Percentiles rank a stretch among this genome's conserved stretches.
Conservation (phyloP, 2,329 filamentous ascomycete genomes). For the Aspergillus oerlinghausenensis region DNA sequence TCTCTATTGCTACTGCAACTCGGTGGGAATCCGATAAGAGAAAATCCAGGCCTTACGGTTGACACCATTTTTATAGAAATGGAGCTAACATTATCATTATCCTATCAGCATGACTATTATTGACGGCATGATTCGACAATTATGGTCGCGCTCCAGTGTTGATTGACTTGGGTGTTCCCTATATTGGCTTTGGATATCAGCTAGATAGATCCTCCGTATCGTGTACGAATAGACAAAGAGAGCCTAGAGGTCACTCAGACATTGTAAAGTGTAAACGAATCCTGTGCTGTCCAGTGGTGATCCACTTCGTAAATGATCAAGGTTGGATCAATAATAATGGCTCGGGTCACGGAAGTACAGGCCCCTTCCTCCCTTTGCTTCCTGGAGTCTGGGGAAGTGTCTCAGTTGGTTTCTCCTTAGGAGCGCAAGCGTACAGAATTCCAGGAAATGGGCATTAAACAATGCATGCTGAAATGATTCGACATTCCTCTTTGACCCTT, state of each 20-base stretch:
- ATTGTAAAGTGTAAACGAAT: neutral
- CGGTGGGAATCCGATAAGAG: conserved; percentile 14
- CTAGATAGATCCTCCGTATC: neutral
- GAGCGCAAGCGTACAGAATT: neutral
- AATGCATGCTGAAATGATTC: too few species aligned
- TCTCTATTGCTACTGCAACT: conserved; percentile 4
- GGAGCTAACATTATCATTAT: neutral
- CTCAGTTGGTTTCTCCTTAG: too few species aligned
- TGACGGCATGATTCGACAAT: neutral
- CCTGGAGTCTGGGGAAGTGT: neutral
- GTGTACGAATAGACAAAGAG: neutral
- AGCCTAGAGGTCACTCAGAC: neutral
- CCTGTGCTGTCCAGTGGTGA: neutral
- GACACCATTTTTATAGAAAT: neutral
- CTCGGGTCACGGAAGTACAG: neutral
- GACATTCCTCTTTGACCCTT: neutral
- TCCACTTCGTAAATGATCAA: neutral
- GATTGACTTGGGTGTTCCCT: neutral
- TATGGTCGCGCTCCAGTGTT: neutral
- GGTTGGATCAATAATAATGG: too few species aligned
- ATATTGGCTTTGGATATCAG: neutral
- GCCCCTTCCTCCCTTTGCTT: neutral
- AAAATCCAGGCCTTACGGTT: conserved; percentile 7
- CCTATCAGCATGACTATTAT: neutral
- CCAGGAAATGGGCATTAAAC: too few species aligned